phyloP scores from a whole-genome alignment of 2,329 filamentous ascomycete genomes.

The Thelonectria rubi region DNA sequence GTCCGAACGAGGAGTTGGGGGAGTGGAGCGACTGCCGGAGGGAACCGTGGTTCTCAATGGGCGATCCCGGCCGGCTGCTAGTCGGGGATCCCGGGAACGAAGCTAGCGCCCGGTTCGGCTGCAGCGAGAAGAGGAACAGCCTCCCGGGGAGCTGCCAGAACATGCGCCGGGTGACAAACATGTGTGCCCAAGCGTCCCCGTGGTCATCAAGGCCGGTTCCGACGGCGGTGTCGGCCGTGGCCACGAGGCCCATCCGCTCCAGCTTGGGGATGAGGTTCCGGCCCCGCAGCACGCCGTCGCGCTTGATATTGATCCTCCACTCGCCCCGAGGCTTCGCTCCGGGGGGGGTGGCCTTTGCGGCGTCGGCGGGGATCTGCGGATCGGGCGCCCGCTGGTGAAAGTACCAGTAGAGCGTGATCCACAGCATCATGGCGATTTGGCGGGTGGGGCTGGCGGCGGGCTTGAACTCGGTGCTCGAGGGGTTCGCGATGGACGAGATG shows the following conservation, averaged over 20 bases:
- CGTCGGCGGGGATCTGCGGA: slow-evolving; percentile 67
- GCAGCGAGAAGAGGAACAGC: slow-evolving; percentile 86
- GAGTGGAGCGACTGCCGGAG: slow-evolving; percentile 43
- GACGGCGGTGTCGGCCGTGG: slow-evolving; percentile 78
- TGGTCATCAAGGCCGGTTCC: slow-evolving; percentile 70
- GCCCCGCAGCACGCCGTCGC: slow-evolving; percentile 88
- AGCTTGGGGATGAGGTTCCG: slow-evolving; percentile 87
- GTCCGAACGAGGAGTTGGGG: slow-evolving; percentile 37
- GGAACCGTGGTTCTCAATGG: slow-evolving; percentile 44
- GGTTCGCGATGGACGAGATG: slow-evolving; percentile 90
- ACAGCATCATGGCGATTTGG: slow-evolving; percentile 96
- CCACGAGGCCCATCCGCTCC: slow-evolving; percentile 89
- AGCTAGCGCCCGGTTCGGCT: slow-evolving; percentile 58
- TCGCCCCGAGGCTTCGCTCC: slow-evolving; percentile 80
- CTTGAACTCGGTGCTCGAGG: slow-evolving; percentile 81
- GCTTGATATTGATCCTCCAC: slow-evolving; percentile 85
- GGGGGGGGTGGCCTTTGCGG: slow-evolving; percentile 72
- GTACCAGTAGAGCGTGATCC: slow-evolving; percentile 96
- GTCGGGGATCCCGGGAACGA: slow-evolving; percentile 61
- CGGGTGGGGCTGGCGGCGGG: slow-evolving; percentile 82
- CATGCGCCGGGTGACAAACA: slow-evolving; percentile 81
- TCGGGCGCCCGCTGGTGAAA: slow-evolving; percentile 86
- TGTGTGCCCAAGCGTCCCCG: slow-evolving; percentile 74
- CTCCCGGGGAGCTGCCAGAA: slow-evolving; percentile 95
- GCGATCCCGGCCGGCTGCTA: slow-evolving; percentile 64